phyloP scores from a whole-genome alignment of 768 basidiomycete species.

The Auriculariales sp. region DNA sequence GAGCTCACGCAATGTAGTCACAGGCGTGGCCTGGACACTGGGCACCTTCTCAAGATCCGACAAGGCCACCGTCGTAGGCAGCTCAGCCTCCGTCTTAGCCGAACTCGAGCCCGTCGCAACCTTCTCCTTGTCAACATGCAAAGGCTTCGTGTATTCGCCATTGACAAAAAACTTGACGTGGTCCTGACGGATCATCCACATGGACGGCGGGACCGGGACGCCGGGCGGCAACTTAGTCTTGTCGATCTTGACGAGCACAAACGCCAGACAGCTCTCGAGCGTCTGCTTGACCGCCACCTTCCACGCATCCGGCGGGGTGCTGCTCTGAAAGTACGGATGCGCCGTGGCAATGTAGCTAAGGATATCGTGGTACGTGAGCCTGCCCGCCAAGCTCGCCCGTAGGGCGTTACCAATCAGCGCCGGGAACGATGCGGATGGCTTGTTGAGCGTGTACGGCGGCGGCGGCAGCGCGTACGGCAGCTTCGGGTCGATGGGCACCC shows the following conservation, averaged over 20 bases:
- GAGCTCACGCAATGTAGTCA: neutral
- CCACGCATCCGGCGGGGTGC: conserved; percentile 76
- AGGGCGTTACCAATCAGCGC: conserved; percentile 94
- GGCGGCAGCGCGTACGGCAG: conserved; percentile 68
- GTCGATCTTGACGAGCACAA: conserved; percentile 18
- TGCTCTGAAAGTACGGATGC: conserved; percentile 85
- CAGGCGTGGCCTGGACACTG: neutral
- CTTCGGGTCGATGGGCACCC: conserved; percentile 6
- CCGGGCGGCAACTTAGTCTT: neutral
- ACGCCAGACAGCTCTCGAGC: conserved; percentile 80
- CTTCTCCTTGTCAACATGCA: too few species aligned
- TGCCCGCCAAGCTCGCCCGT: conserved; percentile 66
- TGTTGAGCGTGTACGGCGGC: conserved; percentile 65
- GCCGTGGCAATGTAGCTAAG: conserved; percentile 92
- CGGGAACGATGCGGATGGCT: conserved; percentile 85
- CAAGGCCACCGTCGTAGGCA: neutral
- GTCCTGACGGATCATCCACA: neutral
- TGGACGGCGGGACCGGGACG: neutral
- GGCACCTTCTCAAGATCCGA: neutral
- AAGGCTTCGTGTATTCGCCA: neutral
- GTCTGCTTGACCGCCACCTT: conserved; percentile 98
- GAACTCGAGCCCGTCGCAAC: neutral
- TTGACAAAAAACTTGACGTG: neutral
- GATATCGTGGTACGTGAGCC: conserved; percentile 87
- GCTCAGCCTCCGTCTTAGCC: neutral